These are phyloP conservation scores for Extremus antarcticus DNA, from an alignment of 495 filamentous ascomycete genomes.

Conservation along the genomic window DNA sequence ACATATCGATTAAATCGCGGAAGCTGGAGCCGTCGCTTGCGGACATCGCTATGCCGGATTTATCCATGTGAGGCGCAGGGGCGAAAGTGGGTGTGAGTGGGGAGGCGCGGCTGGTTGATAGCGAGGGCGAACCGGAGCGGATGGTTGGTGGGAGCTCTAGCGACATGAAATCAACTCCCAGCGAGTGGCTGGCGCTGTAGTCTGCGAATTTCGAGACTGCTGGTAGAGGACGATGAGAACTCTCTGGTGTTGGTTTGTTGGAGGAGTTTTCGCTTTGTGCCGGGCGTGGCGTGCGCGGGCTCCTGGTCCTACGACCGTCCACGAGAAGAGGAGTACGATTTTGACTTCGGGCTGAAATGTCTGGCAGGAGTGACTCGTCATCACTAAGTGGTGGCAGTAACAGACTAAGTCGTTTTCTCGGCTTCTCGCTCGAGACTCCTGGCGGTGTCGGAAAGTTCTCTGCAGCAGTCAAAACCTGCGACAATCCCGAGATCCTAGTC, in stretches of 20 bases:
- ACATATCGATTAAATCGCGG: not conserved
- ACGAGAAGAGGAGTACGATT: not conserved
- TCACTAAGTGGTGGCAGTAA: not conserved
- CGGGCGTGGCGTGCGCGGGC: not conserved
- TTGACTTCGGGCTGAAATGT: not conserved
- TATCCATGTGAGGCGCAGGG: not conserved
- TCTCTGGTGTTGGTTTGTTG: not conserved
- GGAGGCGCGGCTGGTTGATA: conserved; percentile 6
- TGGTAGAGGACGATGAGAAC: not conserved
- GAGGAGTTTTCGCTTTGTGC: not conserved
- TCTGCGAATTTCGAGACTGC: not conserved
- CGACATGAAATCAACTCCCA: conserved; percentile 1
- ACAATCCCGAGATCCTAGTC: not conserved
- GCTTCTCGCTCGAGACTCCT: not conserved
- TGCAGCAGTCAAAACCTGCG: not conserved
- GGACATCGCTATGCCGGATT: not conserved
- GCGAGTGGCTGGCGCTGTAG: conserved; percentile 2
- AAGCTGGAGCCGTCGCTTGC: conserved; percentile 3
- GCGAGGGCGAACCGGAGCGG: conserved; percentile 3
- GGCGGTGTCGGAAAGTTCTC: conserved; percentile 15
- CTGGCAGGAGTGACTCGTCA: not conserved
- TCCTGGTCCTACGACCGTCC: not conserved
- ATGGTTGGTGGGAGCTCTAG: conserved; percentile 4
- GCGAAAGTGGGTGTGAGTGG: conserved; percentile 6
- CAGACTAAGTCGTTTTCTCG: not conserved